Base-by-base conservation (phyloP, 352 stramenopile species). In the Blastocystis hominis region DNA sequence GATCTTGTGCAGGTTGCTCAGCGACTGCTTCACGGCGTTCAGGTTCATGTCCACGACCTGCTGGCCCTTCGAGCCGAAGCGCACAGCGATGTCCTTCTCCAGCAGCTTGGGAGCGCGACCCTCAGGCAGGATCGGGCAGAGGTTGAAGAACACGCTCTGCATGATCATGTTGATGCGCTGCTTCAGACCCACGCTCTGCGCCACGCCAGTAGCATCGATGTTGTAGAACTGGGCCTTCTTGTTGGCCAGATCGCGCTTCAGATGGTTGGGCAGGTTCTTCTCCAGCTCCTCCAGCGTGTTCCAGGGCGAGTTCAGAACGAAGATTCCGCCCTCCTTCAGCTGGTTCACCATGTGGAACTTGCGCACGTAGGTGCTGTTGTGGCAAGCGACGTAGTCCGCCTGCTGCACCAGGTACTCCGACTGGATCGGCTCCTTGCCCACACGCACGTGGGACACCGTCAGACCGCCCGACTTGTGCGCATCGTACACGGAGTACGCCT, bases 401-500 rank as follows among this genome's bases (percentile, higher is more conserved):
- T 88, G 88, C 38, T 55, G 70, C 7, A 89, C 46, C 20, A 44
- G 46, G 76, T 89, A 69, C 66, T 89, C 86, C 30, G 75, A 20
- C 20, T 69, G 46, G 42, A 89, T 89, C 61, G 40, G 40, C 30
- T 75, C 46, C 17, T 72, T 50, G 34, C 54, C 47, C 36, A 89
- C 77, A 56, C 86, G 70, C 15, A 89, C 46, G 36, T 89, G 89
- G 0, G 89, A 90, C 1, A 90, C 75, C n/a, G n/a, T n/a, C n/a
- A n/a, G n/a, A n/a, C n/a, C n/a, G n/a, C n/a, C n/a, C n/a, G n/a
- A n/a, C n/a, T 93, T 93, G 76, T 92, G 91, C 59, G 91, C 87
- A 88, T 93, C 91, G 75, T 92, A 93, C 61, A 91, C 86, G 80
- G 92, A 92, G 68, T 92, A 92, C 50, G 90, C 91, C 89, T 92